These are phyloP conservation scores for Elsinoe ampelina DNA, from an alignment of 2,329 filamentous ascomycete genomes.

Conservation along the genomic window DNA sequence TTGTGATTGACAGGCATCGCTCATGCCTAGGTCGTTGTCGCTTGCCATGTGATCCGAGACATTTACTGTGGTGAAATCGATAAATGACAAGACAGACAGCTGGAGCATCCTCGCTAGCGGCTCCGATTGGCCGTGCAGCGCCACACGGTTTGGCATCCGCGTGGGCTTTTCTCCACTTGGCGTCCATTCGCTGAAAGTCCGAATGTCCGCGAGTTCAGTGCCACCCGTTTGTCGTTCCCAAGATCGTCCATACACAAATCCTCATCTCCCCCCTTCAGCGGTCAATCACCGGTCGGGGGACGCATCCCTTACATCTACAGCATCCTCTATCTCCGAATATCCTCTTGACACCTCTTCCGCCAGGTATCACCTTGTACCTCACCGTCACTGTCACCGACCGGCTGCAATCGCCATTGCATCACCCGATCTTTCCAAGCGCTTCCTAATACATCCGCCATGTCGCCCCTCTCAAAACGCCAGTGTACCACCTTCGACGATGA, in stretches of 20 bases:
- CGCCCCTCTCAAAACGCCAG: conserved; percentile 4
- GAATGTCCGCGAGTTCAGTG: too few relatives aligned
- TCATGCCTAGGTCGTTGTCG: background rate
- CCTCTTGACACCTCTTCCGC: background rate
- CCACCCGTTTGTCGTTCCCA: background rate
- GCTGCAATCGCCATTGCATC: background rate
- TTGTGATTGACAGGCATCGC: background rate
- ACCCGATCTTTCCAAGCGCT: background rate
- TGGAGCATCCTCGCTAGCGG: background rate
- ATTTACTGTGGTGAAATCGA: background rate
- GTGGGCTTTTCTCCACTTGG: background rate
- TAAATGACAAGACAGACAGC: background rate
- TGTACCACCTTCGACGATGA: conserved; percentile 3
- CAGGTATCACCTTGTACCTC: background rate
- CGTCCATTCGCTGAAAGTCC: background rate
- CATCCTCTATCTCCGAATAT: background rate
- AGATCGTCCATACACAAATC: conserved; percentile 10
- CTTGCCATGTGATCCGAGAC: background rate
- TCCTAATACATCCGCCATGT: background rate
- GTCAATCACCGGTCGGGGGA: background rate
- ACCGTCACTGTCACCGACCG: background rate
- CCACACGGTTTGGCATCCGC: conserved; percentile 3
- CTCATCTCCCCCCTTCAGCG: background rate
- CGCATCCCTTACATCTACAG: conserved; percentile 2
- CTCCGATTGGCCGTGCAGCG: conserved; percentile 7